Evolutionary conservation across 2,329 filamentous ascomycete species (phyloP), one percentile per base, ranked within the genome.

Genomic region (Chaetomiaceae sp.): DNA sequence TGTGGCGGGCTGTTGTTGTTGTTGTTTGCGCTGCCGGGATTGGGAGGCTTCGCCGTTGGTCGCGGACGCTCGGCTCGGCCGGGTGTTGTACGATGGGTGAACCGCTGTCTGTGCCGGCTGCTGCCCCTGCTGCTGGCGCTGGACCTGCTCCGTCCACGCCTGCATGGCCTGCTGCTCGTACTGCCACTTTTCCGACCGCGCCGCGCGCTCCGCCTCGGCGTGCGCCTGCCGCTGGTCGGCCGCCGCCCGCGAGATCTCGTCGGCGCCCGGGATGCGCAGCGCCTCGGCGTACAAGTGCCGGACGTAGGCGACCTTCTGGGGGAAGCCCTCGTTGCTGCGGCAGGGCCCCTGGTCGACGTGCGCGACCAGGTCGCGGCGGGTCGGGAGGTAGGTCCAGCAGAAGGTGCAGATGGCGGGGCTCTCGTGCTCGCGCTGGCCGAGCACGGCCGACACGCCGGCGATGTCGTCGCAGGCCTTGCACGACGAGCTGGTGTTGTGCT

Each of bases 351-450:
- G 17, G 34, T 46, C 33, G 23, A 54, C 43, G 44, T 58, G 56
- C 31, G 12, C 14, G 29, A 46, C 47, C 9, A 56, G 44, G 5
- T 47, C 50, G n/a, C 14, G 9, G 33, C 56, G 50, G 8, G 45
- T 53, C 9, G 34, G 47, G 20, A 56, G 37, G 20, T 54, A 58
- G 5, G 38, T 39, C 56, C 56, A 56, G 47, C 56, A 58, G 39
- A 54, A 54, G 20, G 46, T 31, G 44, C 56, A 58, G 25, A 58
- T 56, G 42, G 42, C 38, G 1, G 56, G 53, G n/a, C 50, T 44
- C 39, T 58, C 53, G 17, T 58, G 56, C 31, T 29, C 29, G n/a
- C 12, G 39, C 20, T 56, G 39, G 22, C 53, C 53, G 12, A 51
- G 34, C 2, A 56, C 47, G 33, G 37, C 12, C 7, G 40, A 31